phyloP scores from a whole-genome alignment of 2,329 filamentous ascomycete genomes.

The Bipolaris bicolor region DNA sequence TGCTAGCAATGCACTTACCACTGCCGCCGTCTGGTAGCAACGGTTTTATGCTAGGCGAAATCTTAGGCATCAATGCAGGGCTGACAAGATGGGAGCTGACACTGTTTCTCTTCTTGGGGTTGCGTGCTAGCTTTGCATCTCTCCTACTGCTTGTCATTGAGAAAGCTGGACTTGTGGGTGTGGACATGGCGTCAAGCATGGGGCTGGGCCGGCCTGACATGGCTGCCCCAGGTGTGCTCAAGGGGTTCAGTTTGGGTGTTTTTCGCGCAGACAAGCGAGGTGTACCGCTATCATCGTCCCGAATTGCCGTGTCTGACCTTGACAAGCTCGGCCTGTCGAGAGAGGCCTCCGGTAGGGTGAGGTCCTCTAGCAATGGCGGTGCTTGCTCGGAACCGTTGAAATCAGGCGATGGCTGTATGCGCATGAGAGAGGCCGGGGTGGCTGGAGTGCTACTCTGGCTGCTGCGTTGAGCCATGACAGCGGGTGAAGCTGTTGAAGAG shows the following conservation, averaged over 20 bases:
- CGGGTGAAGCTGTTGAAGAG: constrained; percentile 71
- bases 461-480: constrained; percentile 60
- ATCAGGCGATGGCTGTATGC: constrained; percentile 48
- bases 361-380: constrained; percentile 60
- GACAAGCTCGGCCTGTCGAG: constrained; percentile 57
- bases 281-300: constrained; percentile 59
- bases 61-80: constrained; percentile 83
- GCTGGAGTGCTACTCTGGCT: constrained; percentile 54
- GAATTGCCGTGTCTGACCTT: constrained; percentile 58
- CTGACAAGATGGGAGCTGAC: constrained; percentile 71
- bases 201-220: constrained; percentile 54
- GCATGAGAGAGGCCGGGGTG: constrained; percentile 87
- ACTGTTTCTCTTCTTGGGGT: constrained; percentile 60
- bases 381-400: constrained; percentile 32
- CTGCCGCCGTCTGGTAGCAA: constrained; percentile 70
- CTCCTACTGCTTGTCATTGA: constrained; percentile 37
- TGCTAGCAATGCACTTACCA: constrained; percentile 51
- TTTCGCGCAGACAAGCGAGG: constrained; percentile 68
- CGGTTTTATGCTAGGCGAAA: constrained; percentile 94
- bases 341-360: constrained; percentile 73
- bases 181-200: constrained; percentile 59
- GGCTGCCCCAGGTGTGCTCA: constrained; percentile 54
- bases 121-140: constrained; percentile 37
- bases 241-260: constrained; percentile 68
- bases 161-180: constrained; percentile 54